Evolutionary conservation across 1,139 yeast genomes (phyloP), one percentile per base, ranked within the genome.

Genomic region (Candida albicans): DNA sequence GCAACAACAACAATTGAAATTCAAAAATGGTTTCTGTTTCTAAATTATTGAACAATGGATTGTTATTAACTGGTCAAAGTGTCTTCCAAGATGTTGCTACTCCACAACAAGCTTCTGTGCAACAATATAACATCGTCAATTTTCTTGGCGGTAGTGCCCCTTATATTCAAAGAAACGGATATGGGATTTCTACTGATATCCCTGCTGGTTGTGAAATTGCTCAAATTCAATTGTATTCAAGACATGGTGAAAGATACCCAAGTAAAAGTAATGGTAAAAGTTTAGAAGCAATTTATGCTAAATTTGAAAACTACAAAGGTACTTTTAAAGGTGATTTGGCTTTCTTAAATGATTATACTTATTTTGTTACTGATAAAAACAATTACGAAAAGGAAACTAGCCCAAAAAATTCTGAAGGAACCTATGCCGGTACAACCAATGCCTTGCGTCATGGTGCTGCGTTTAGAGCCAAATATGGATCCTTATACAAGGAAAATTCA

Each of bases 241-340:
- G 93, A 57, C 93, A 86, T 54, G 93, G 91, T n/a, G 90, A 84
- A 56, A 68, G 93, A 54, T 85, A 71, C 58, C 89, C 88, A 14
- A 62, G 70, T 3, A 55, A 55, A 13, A 52, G 57, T 27, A 56
- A 58, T 14, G 75, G 73, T 22, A 46, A 47, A 30, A 35, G 35
- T 9, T 51, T 47, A 31, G 53, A 61, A 37, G 52, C 52, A 8
- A 45, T 64, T 33, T 43, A 54, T 44, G 37, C 51, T 9, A 62
- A 59, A 44, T 53, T 65, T 40, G 38, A 54, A 40, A 41, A 50
- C 12, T 59, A 58, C 49, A 58, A 61, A 30, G 52, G 56, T 1
- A 61, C 65, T 2, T 59, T 64, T 46, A 57, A 56, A 40, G 74
- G 73, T 0, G 60, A 59, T 9, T 55, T 69, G 37, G 51, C 57